Base-by-base conservation (phyloP, 495 filamentous ascomycete species). In the Neurospora intermedia region DNA sequence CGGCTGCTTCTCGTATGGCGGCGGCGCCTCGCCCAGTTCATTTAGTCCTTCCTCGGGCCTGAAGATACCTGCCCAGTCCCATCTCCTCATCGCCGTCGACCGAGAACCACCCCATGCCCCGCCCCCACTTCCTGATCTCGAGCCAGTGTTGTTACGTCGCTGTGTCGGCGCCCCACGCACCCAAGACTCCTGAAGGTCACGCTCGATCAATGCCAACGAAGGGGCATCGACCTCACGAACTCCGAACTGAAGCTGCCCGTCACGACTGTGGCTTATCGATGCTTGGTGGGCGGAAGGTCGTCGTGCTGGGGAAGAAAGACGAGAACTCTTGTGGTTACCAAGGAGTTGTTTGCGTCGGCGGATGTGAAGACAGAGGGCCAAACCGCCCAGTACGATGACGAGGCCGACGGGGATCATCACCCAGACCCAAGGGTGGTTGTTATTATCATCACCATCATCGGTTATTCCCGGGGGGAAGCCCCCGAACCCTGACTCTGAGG, bases 21-120 rank as follows among this genome's bases (percentile, higher is more conserved):
- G 88, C 38, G 88, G 88, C 15, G 88, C 85, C 77, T 89, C 87
- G 31, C 87, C 88, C 11, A 85, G 79, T 80, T 89, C 87, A 75
- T 89, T 85, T 42, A 89, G 80, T 7, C 88, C 88, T 74, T 88
- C 86, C 42, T 84, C 82, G 13, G 54, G 62, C 13, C 69, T 69
- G 69, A 70, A 69, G 54, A 71, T 71, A 48, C 54, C 71, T 40
- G 70, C 69, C 72, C 69, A 72, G 18, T 46, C 69, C 74, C 76
- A 69, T n/a, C 74, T 35, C 70, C 70, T 35, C 45, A 39, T 16
- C 6, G 45, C 70, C n/a, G 70, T 23, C 70, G 54, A 27, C 23
- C 54, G 48, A 23, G 48, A 59, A 11, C 48, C n/a, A 59, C 48
- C 48, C 48, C 10, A 59, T 59, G 48, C 48, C 48, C 6, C 48